These are phyloP conservation scores for Tricholoma furcatifolium DNA, from an alignment of 768 basidiomycete species.

Conservation along the genomic window DNA sequence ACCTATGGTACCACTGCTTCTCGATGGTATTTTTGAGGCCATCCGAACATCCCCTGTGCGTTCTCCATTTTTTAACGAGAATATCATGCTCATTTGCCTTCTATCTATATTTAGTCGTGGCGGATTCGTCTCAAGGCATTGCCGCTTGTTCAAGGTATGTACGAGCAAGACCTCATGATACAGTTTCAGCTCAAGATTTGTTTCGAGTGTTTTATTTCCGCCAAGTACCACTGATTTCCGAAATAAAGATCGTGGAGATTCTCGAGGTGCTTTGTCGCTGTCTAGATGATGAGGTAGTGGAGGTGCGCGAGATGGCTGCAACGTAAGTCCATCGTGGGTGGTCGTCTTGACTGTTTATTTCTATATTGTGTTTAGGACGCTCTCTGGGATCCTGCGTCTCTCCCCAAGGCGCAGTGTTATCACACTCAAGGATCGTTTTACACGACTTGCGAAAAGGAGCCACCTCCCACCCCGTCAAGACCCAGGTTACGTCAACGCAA, in stretches of 20 bases:
- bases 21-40: slow-evolving; percentile 72
- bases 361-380: slow-evolving; percentile 42
- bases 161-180: background rate
- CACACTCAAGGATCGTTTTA: slow-evolving; percentile 80
- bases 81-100: background rate
- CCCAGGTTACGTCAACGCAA: slow-evolving; percentile 62
- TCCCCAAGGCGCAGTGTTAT: slow-evolving; percentile 78
- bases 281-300: slow-evolving; percentile 82
- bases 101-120: slow-evolving; percentile 64
- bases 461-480: slow-evolving; percentile 64
- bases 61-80: background rate
- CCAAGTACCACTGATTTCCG: slow-evolving; percentile 77
- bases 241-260: slow-evolving; percentile 74
- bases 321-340: slow-evolving; percentile 52
- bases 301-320: slow-evolving; percentile 89
- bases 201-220: slow-evolving; percentile 81
- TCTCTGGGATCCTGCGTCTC: slow-evolving; percentile 81
- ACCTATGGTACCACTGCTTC: slow-evolving; percentile 62
- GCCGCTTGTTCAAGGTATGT: slow-evolving; percentile 74
- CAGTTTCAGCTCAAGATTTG: background rate
- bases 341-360: background rate
- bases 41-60: slow-evolving; percentile 75
- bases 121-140: slow-evolving; percentile 82
- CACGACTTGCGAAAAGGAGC: slow-evolving; percentile 67
- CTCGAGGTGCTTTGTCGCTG: slow-evolving; percentile 83